Conservation (phyloP, 2,329 filamentous ascomycete genomes). For the Aspergillus latus region DNA sequence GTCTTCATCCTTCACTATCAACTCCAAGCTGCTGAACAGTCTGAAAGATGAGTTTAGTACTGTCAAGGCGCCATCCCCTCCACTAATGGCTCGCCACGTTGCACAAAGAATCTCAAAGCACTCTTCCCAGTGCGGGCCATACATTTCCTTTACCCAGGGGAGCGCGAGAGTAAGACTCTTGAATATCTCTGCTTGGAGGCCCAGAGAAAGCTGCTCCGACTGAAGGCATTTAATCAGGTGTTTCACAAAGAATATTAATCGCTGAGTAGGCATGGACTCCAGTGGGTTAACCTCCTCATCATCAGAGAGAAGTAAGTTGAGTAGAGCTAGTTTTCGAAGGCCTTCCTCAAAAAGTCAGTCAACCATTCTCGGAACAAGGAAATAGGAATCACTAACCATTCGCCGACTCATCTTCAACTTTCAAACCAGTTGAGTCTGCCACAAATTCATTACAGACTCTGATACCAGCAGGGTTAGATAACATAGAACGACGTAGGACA, state of each 20-base stretch:
- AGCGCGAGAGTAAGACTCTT: constrained; percentile 58
- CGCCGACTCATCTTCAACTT: constrained; percentile 43
- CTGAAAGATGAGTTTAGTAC: constrained; percentile 71
- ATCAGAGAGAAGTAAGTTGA: constrained; percentile 55
- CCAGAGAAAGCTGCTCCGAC: constrained; percentile 52
- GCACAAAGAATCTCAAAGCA: constrained; percentile 59
- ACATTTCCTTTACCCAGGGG: constrained; percentile 74
- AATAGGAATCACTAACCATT: constrained; percentile 37
- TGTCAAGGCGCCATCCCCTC: constrained; percentile 56
- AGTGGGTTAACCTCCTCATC: constrained; percentile 51
- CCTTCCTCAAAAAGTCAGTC: constrained; percentile 29
- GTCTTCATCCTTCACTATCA: constrained; percentile 57
- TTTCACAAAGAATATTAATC: constrained; percentile 78
- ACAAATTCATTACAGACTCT: constrained; percentile 61
- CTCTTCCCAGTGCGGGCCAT: constrained; percentile 82
- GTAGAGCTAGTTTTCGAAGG: constrained; percentile 51
- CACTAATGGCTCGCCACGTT: constrained; percentile 55
- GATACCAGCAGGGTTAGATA: constrained; percentile 49
- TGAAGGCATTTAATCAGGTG: constrained; percentile 73
- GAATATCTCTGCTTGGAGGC: constrained; percentile 40
- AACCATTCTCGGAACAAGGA: neutral
- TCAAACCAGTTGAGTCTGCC: constrained; percentile 58
- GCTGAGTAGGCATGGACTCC: constrained; percentile 55
- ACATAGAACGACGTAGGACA: constrained; percentile 51
- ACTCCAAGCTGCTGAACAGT: constrained; percentile 64